Percentiles rank a stretch among this genome's conserved stretches.
These are phyloP conservation scores for Diaporthe eres DNA, from an alignment of 2,329 filamentous ascomycete species.

Conservation along the genomic window DNA sequence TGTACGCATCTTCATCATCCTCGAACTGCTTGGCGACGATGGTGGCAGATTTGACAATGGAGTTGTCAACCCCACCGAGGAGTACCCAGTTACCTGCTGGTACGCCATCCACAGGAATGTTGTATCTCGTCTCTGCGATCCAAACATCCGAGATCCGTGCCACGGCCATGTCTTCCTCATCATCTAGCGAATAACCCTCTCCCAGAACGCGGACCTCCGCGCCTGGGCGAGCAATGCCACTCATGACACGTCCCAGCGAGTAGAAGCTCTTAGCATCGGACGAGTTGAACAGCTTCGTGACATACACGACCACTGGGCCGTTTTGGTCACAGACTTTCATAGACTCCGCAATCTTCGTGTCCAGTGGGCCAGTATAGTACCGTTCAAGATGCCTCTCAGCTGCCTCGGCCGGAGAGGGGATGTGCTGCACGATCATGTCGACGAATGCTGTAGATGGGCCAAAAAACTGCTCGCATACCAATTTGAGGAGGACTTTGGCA, in stretches of 20 bases:
- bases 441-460: constrained; percentile 91
- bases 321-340: constrained; percentile 90
- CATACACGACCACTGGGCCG: constrained; percentile 89
- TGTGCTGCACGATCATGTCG: constrained; percentile 92
- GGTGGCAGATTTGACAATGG: constrained; percentile 97
- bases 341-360: constrained; percentile 82
- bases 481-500: constrained; percentile 87
- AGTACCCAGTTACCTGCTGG: constrained; percentile 95
- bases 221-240: constrained; percentile 87
- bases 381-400: constrained; percentile 82
- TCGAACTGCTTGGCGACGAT: constrained; percentile 85
- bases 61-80: constrained; percentile 95
- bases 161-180: constrained; percentile 96
- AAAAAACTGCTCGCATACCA: constrained; percentile 97
- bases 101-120: constrained; percentile 90
- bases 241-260: constrained; percentile 92
- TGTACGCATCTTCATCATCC: constrained; percentile 92
- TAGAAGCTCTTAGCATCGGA: constrained; percentile 92
- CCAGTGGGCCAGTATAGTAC: constrained; percentile 92
- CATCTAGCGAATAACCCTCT: constrained; percentile 95
- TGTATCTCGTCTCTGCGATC: constrained; percentile 94
- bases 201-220: constrained; percentile 91
- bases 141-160: constrained; percentile 89
- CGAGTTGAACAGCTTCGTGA: constrained; percentile 94
- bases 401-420: constrained; percentile 88